phyloP scores from a whole-genome alignment of 2,329 filamentous ascomycete species.

The Epichloe elymi region DNA sequence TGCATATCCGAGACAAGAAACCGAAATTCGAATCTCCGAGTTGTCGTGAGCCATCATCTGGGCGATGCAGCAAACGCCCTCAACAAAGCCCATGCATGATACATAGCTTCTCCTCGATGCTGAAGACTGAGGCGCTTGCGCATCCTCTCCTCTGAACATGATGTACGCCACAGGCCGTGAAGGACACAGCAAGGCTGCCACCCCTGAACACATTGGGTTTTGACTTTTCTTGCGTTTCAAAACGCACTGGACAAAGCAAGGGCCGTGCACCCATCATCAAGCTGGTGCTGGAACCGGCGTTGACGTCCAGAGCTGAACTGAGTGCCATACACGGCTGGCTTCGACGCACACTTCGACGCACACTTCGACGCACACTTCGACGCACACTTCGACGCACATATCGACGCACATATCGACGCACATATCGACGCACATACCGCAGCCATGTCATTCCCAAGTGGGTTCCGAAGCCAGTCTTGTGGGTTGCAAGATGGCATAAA shows the following conservation, averaged over 20 bases:
- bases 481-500: conserved; percentile 4
- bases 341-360: background rate
- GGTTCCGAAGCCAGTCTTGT: background rate
- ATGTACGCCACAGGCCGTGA: background rate
- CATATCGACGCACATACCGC: conserved; percentile 2
- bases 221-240: background rate
- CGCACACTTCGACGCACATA: background rate
- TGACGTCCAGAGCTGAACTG: conserved; percentile 7
- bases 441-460: conserved; percentile 2
- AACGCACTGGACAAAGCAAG: background rate
- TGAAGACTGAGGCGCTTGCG: background rate
- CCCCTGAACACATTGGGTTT: background rate
- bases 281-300: conserved; percentile 2
- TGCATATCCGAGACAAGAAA: background rate
- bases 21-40: background rate
- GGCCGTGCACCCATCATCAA: conserved; percentile 2
- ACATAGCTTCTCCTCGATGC: no score
- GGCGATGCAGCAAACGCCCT: no score
- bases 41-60: no score
- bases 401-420: no score
- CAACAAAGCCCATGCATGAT: no score
- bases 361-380: no score
- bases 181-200: background rate
- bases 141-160: background rate
- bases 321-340: conserved; percentile 5